Evolutionary conservation across 1,284 basidiomycete species (phyloP), one percentile per base, ranked within the genome.

Genomic region (Sanghuangporus baumii): DNA sequence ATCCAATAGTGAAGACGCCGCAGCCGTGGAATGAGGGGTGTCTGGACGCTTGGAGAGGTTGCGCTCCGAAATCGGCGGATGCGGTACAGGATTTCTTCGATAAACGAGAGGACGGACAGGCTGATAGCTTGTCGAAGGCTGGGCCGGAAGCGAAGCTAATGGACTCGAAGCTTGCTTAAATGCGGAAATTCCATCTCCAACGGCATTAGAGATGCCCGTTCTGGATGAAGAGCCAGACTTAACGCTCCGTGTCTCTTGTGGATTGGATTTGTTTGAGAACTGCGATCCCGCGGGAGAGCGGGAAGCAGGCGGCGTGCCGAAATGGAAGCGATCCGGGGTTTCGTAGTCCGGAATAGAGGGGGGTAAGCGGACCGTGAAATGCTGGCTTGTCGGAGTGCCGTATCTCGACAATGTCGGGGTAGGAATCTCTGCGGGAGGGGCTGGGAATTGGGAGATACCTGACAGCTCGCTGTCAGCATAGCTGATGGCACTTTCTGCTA

Each of bases 401-500:
- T 40, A 62, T 4, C 47, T 61, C 31, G 58, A 56, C 40, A 67
- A 64, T n/a, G 74, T 73, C 8, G 69, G 71, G 14, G 69, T 66
- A 20, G 75, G 76, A 6, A 77, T 61, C 20, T 68, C 72, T 23
- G 65, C 26, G 34, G 78, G 78, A 26, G 76, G 76, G 55, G 68
- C 66, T 57, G 62, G 83, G 76, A 72, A 84, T 78, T 73, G 67
- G 71, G 76, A 66, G 74, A 81, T 68, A 61, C 68, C 71, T 16
- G 69, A 73, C 34, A 68, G 70, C 57, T 68, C 67, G 58, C 69
- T 71, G 20, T 64, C 71, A n/a, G 52, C 54, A 66, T 78, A 77
- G 69, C 80, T 82, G 52, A 85, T 79, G 20, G 80, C 79, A 60
- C 82, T 83, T 55, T 82, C 79, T 57, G 83, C 81, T 50, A 84